Base-by-base conservation (phyloP, 1,284 basidiomycete species). In the Quambalaria eucalypti region DNA sequence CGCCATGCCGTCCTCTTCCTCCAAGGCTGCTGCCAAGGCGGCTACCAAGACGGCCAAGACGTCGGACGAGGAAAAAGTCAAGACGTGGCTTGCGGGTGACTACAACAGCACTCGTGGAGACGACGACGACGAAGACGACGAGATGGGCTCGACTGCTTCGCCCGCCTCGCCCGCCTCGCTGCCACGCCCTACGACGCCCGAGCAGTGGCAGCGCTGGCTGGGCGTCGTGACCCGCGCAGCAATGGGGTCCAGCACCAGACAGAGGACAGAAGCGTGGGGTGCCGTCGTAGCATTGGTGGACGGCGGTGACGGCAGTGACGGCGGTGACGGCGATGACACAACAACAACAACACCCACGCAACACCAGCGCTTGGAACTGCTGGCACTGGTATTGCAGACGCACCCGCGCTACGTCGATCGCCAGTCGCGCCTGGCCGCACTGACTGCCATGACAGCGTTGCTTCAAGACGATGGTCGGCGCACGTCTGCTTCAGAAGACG, bases 371-470 rank as follows among this genome's bases (percentile, higher is more conserved):
- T 71, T 85, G 73, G 87, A 89, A 67, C 73, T 91, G 28, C 85
- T 90, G 74, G 80, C 81, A 59, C 77, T 89, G 1, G 77, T 90
- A 47, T 84, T 85, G 1, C 77, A 83, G 44, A 89, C 86, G 0
- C 86, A 87, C 71, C 81, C 86, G 12, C 83, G 84, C 64, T 90
- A 90, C 78, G 78, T 82, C 46, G 88, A 91, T 71, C 76, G 81
- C 2, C 72, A 79, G 51, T 90, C 88, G 1, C 79, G 85, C 55
- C 80, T 83, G 49, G 85, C 84, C 2, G 83, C 82, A 0, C 80
- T 82, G 68, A n/a, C n/a, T n/a, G n/a, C n/a, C n/a, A n/a, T n/a
- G n/a, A n/a, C n/a, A n/a, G n/a, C n/a, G n/a, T n/a, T n/a, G n/a
- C n/a, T n/a, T n/a, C n/a, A n/a, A n/a, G n/a, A n/a, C n/a, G n/a